Base-by-base conservation (phyloP, 257 asterid species). In the Jacaranda mimosifolia region DNA sequence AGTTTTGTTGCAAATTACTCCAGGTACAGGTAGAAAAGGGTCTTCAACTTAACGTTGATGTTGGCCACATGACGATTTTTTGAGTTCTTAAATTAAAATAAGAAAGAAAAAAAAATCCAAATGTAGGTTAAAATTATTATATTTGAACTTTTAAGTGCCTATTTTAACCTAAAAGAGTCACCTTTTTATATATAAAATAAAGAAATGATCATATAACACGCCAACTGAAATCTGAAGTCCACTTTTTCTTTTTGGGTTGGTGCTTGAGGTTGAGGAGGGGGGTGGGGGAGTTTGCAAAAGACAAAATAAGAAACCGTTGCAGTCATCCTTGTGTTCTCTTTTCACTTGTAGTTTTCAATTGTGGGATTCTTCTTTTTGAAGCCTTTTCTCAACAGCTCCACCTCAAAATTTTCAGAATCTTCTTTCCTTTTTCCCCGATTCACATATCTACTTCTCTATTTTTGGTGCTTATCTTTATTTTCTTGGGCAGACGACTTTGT, bases 291-390 rank as follows among this genome's bases (percentile, higher is more conserved):
- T n/a, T n/a, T n/a, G 76, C 56, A 79, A 81, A 82, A 78, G 92
- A 86, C 90, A 88, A 84, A 85, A 53, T 80, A 85, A 83, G 70
- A 83, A 83, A 86, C 96, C 83, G 92, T 92, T 92, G 57, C 81
- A 76, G 18, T 36, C 60, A 58, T 74, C 10, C 67, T 79, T 21
- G 63, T 36, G 64, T 45, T 55, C 51, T 35, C 43, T 48, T 76
- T 48, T 55, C 10, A 39, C 40, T 62, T 74, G 74, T 52, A 64
- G 35, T 68, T 77, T 68, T 73, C 80, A 75, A 32, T 75, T 74
- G 59, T 68, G 75, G 72, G 63, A 15, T 76, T 68, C 74, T 53
- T 70, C 11, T 46, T 36, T 43, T 46, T 19, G 6, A 4, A 56
- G 53, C 43, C 77, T 75, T 71, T 80, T 69, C 75, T 57, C 46